A percentile compares a stretch with the other conserved stretches of the same genome.
phyloP scores from a whole-genome alignment of 345 rosid genomes.

The Salix udensis region DNA sequence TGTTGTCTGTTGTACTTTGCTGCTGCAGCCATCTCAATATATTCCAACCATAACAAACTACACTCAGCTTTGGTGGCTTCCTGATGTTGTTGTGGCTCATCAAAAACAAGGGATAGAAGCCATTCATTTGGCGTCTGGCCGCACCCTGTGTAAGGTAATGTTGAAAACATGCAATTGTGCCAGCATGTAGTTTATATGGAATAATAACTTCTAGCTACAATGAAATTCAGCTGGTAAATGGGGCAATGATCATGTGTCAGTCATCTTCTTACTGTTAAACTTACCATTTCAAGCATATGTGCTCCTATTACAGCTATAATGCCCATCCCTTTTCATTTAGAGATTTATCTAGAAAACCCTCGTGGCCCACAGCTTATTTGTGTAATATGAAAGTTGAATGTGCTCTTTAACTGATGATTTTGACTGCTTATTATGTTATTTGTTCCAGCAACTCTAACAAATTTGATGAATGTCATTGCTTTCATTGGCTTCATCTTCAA shows the following conservation, averaged over 20 bases:
- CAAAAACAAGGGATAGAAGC: slow-evolving; percentile 98
- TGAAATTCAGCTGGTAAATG: not conserved
- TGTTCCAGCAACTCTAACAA: slow-evolving; percentile 6
- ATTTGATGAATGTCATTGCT: slow-evolving; percentile 12
- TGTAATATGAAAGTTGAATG: not conserved
- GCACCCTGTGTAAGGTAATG: slow-evolving; percentile 87
- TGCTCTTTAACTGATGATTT: not conserved
- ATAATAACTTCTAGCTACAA: not conserved
- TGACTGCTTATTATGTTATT: not conserved
- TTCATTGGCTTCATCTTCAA: slow-evolving; percentile 78
- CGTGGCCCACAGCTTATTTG: not conserved
- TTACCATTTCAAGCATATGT: not conserved
- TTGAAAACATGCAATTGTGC: not conserved
- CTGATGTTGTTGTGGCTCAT: slow-evolving; percentile 95
- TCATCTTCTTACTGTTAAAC: not conserved
- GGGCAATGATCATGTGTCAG: not conserved
- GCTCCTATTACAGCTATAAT: not conserved
- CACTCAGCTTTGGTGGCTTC: slow-evolving; percentile 98
- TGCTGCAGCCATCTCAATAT: slow-evolving; percentile 59
- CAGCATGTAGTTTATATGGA: slow-evolving; percentile 1
- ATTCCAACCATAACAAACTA: slow-evolving; percentile 91
- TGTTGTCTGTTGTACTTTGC: not conserved
- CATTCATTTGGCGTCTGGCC: slow-evolving; percentile 89
- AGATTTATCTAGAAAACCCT: not conserved
- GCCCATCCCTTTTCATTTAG: not conserved